A percentile compares a stretch with the other conserved stretches of the same genome.
Evolutionary conservation across 2,329 filamentous ascomycete genomes (phyloP).

Genomic region (Arthrobotrys sinensis): DNA sequence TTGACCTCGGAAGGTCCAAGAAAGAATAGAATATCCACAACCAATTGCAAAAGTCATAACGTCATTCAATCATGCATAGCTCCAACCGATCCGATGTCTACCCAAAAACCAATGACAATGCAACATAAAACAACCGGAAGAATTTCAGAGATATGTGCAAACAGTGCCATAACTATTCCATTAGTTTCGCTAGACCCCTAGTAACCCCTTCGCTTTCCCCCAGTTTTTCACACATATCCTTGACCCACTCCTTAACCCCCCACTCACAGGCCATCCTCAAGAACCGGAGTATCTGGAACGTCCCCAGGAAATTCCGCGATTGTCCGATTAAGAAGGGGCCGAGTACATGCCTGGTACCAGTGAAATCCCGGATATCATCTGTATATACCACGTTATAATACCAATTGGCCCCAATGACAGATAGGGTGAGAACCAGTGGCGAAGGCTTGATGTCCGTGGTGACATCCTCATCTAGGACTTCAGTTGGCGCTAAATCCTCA

Average conservation of each 20-base stretch:
- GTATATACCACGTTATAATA: slow-evolving; percentile 60
- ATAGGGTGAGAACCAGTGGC: slow-evolving; percentile 47
- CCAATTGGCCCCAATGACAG: slow-evolving; percentile 59
- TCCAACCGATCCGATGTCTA: slow-evolving; percentile 13
- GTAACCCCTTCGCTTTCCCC: slow-evolving; percentile 51
- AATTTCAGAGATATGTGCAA: neutral
- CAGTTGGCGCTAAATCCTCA: slow-evolving; percentile 44
- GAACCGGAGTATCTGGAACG: slow-evolving; percentile 55
- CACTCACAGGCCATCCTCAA: slow-evolving; percentile 59
- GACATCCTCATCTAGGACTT: slow-evolving; percentile 48
- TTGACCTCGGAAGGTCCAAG: neutral
- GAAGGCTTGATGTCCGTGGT: slow-evolving; percentile 46
- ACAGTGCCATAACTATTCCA: slow-evolving; percentile 28
- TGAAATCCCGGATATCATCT: slow-evolving; percentile 56
- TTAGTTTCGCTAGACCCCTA: slow-evolving; percentile 46
- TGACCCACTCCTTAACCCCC: slow-evolving; percentile 58
- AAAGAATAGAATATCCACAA: neutral
- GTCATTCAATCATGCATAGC: slow-evolving; percentile 21
- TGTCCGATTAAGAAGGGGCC: slow-evolving; percentile 55
- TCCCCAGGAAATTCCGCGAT: slow-evolving; percentile 48
- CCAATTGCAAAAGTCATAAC: slow-evolving; percentile 11
- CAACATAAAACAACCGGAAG: slow-evolving; percentile 3
- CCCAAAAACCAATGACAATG: slow-evolving; percentile 6
- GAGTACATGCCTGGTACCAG: slow-evolving; percentile 46
- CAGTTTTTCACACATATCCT: slow-evolving; percentile 59